phyloP scores from a whole-genome alignment of 495 filamentous ascomycete species.

The Penicillium atrosanguineum region DNA sequence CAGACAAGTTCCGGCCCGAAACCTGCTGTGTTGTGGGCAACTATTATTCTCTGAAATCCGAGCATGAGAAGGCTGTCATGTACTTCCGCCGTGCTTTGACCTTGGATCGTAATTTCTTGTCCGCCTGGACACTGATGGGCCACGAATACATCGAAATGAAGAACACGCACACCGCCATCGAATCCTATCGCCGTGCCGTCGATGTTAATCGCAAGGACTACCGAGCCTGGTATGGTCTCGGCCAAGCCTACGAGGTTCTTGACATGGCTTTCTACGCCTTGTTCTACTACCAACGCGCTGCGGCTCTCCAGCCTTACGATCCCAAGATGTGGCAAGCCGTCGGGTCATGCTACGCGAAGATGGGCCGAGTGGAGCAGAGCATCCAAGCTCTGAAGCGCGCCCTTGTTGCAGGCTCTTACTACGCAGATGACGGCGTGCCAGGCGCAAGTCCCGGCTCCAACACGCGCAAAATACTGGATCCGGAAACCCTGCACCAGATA shows the following conservation, averaged over 20 bases:
- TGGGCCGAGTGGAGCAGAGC: constrained; percentile 76
- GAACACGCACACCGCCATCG: constrained; percentile 97
- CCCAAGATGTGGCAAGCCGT: constrained; percentile 99
- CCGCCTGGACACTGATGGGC: constrained; percentile 98
- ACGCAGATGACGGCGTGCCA: constrained; percentile 53
- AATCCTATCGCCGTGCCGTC: constrained; percentile 93
- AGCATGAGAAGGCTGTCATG: constrained; percentile 96
- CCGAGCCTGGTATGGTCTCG: constrained; percentile 96
- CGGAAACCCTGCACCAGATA: constrained; percentile 86
- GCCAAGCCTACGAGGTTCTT: constrained; percentile 94
- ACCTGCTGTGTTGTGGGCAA: constrained; percentile 97
- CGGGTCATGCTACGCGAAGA: constrained; percentile 83
- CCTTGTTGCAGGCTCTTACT: constrained; percentile 77
- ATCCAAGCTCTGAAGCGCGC: constrained; percentile 95
- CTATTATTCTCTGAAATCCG: constrained; percentile 88
- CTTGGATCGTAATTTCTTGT: constrained; percentile 85
- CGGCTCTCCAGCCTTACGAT: constrained; percentile 85
- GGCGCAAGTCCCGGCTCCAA: constrained; percentile 22
- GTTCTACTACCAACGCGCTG: constrained; percentile 96
- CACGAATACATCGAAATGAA: constrained; percentile 99
- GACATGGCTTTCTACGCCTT: constrained; percentile 97
- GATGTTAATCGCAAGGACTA: constrained; percentile 97
- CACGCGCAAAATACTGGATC: constrained; percentile 67
- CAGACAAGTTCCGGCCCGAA: constrained; percentile 95
- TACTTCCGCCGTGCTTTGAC: constrained; percentile 97